Evolutionary conservation across 2,329 filamentous ascomycete species (phyloP), one percentile per base, ranked within the genome.

Genomic region (Fusarium cicatricum): DNA sequence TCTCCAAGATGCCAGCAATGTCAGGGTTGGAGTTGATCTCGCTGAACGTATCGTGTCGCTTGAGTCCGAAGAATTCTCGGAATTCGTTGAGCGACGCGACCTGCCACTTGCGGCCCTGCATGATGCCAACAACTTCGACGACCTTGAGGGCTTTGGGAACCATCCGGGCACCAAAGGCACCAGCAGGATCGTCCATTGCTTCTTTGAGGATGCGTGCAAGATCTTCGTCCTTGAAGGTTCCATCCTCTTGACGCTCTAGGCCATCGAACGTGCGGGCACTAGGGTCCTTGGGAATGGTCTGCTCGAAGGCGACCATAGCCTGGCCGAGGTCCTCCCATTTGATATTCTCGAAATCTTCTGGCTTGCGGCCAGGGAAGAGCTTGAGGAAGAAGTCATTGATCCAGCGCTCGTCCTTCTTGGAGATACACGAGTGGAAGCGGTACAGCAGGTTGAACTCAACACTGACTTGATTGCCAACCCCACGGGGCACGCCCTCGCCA

Each of bases 391-490:
- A 76, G 12, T 81, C 75, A 39, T 87, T 79, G 15, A 84, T 84
- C 85, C 85, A 90, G 34, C 78, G 76, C 66, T 88, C 85, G 58
- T 89, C 87, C 17, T 80, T 79, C 58, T 81, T 76, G 4, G 83
- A 86, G 44, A 88, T 82, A 36, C 80, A 82, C 2, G 82, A 84
- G 70, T 90, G 86, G 79, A 85, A 90, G 21, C 86, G 78, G 66
- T 90, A 90, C 2, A 89, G 76, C 23, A 89, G 75, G 55, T 89
- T 89, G 73, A 90, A 90, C 70, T 90, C 86, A 3, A 85, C 86
- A 36, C 83, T 86, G 39, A 89, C 85, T 62, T 89, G 85, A 65
- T 90, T 90, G 11, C 87, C 86, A 3, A 85, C 78, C 2, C 84
- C 87, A 39, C 84, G 76, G 0, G 80, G 75, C 1, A 82, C 78